Evolutionary conservation across 345 rosid species (phyloP), one percentile per base, ranked within the genome.

Genomic region (Eucalyptus microcorys): DNA sequence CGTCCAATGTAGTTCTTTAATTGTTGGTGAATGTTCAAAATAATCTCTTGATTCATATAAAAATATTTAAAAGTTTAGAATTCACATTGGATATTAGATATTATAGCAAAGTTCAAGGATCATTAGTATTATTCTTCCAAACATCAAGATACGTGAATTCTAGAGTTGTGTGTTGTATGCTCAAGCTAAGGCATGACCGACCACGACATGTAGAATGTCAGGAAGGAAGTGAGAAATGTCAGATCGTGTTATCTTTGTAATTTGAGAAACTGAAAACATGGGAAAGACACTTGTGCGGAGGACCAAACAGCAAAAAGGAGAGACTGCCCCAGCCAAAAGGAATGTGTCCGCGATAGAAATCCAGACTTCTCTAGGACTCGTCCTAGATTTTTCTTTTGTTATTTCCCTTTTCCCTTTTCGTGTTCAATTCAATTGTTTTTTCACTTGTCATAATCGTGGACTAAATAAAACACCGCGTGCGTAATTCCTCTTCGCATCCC

Each of bases 31-130:
- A 52, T 1, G 2, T 52, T 52, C 7, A 52, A 52, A 19, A 52
- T 52, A 52, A 52, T 52, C 55, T 1, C 10, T 19, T 7, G 10
- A 52, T 52, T 52, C 7, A 52, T 52, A 3, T 52, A 7, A 52
- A 10, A 52, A 1, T 52, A 10, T 52, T 10, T 1, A 52, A 1
- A 1, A 52, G 0, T 7, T 52, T 52, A n/a, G n/a, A n/a, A n/a
- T n/a, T n/a, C n/a, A n/a, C n/a, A n/a, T n/a, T n/a, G n/a, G n/a
- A n/a, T n/a, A n/a, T n/a, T n/a, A n/a, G n/a, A n/a, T n/a, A n/a
- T n/a, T n/a, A n/a, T n/a, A n/a, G n/a, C n/a, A n/a, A n/a, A n/a
- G 1, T 14, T 49, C 50, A 15, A 14, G 0, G 19, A 49, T 49
- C 5, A 49, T 52, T 52, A 19, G 2, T 17, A 52, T 19, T 52